Evolutionary conservation across 805 yeast genomes (phyloP).

Genomic region (Ogataea ramenticola): DNA sequence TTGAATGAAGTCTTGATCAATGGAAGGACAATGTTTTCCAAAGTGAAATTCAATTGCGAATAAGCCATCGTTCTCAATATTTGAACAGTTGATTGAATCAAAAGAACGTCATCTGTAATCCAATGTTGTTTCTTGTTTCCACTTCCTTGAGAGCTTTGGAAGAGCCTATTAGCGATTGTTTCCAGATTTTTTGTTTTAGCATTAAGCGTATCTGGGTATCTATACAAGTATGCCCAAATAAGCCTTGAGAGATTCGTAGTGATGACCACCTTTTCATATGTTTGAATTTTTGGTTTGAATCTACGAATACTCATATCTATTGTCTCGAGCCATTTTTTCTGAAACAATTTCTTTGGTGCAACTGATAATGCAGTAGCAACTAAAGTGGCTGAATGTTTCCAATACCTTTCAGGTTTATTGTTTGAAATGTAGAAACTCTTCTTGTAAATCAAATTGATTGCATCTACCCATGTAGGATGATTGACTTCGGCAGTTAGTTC

Average conservation of each 20-base stretch:
- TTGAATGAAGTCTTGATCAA: constrained; percentile 56
- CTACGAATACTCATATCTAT: constrained; percentile 56
- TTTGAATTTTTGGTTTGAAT: constrained; percentile 52
- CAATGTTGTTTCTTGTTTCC: constrained; percentile 61
- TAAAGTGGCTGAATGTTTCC: constrained; percentile 64
- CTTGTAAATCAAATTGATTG: constrained; percentile 55
- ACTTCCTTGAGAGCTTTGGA: constrained; percentile 29
- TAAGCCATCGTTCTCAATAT: constrained; percentile 72
- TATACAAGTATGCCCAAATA: constrained; percentile 82
- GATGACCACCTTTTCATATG: constrained; percentile 44
- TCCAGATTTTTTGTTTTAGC: constrained; percentile 78
- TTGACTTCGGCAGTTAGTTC: constrained; percentile 88
- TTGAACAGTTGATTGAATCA: constrained; percentile 63
- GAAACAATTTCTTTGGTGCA: constrained; percentile 69
- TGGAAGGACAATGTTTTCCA: constrained; percentile 73
- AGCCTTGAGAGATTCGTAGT: constrained; percentile 65
- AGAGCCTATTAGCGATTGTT: constrained; percentile 49
- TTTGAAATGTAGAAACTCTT: constrained; percentile 39
- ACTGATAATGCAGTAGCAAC: constrained; percentile 73
- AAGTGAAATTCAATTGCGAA: constrained; percentile 67
- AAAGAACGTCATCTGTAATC: constrained; percentile 56
- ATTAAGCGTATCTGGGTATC: constrained; percentile 84
- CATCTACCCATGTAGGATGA: constrained; percentile 91
- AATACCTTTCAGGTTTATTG: constrained; percentile 36
- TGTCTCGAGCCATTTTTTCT: constrained; percentile 61